phyloP scores from a whole-genome alignment of 495 filamentous ascomycete species.

The Tuber aestivum region DNA sequence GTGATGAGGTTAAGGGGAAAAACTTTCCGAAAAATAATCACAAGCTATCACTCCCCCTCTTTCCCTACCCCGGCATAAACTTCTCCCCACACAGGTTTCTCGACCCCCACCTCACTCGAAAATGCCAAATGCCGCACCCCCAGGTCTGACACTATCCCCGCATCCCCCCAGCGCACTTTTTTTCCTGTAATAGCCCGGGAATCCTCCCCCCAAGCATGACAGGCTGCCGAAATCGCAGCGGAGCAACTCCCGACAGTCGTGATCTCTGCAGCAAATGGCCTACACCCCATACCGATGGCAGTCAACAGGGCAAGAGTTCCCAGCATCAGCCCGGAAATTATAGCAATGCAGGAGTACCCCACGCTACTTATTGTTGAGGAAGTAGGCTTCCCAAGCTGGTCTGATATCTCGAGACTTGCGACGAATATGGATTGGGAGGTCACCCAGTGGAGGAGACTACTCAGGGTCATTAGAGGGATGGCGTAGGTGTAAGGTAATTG shows the following conservation, averaged over 20 bases:
- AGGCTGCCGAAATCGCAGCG: conserved; percentile 11
- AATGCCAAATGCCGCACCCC: conserved; percentile 5
- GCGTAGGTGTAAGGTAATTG: conserved; percentile 38
- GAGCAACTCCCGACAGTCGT: conserved; percentile 5
- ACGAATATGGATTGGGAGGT: conserved; percentile 25
- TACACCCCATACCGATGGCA: not conserved
- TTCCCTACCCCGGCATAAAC: not conserved
- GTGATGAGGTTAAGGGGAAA: no score
- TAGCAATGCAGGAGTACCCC: conserved; percentile 13
- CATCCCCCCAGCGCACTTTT: conserved; percentile 12
- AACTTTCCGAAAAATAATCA: not conserved
- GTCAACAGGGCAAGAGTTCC: conserved; percentile 6
- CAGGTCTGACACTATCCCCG: not conserved
- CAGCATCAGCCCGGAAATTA: not conserved
- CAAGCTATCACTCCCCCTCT: not conserved
- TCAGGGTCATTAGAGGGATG: no score
- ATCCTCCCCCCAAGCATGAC: conserved; percentile 10
- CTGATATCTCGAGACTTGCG: conserved; percentile 30
- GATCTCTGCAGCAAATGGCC: not conserved
- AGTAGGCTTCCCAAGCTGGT: conserved; percentile 42
- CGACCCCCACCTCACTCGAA: not conserved
- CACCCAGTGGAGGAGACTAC: no score
- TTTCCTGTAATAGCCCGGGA: not conserved
- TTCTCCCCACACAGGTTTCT: not conserved
- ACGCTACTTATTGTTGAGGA: not conserved